Evolutionary conservation across 2,329 filamentous ascomycete species (phyloP).

Genomic region (Fusarium sambucinum): DNA sequence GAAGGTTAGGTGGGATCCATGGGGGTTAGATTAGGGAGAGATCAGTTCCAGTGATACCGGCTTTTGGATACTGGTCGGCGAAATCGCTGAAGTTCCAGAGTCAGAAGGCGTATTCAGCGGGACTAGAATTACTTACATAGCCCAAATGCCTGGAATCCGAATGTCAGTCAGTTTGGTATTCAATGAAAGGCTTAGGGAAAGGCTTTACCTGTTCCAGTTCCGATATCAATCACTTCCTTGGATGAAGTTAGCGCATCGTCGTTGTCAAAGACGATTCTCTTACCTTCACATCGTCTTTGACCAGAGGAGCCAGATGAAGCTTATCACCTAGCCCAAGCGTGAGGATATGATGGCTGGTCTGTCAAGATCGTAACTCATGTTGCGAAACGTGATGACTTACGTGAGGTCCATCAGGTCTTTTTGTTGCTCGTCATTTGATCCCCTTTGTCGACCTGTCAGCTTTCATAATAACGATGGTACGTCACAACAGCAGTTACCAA

Average conservation of each 20-base stretch:
- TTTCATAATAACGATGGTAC: background rate
- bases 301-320: constrained; percentile 34
- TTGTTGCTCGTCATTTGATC: constrained; percentile 42
- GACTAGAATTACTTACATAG: constrained; percentile 48
- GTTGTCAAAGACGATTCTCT: fast-evolving
- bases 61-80: constrained; percentile 58
- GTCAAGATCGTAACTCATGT: background rate
- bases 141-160: constrained; percentile 56
- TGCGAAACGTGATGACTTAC: background rate
- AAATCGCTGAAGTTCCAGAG: constrained; percentile 57
- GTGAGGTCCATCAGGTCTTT: constrained; percentile 43
- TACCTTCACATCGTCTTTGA: constrained; percentile 46
- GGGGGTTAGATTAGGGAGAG: constrained; percentile 56
- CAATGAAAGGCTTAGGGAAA: fast-evolving
- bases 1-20: constrained; percentile 59
- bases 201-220: constrained; percentile 65
- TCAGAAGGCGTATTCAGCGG: background rate
- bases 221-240: constrained; percentile 59
- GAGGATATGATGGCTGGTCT: constrained; percentile 35
- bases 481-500: constrained; percentile 24
- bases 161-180: background rate
- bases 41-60: constrained; percentile 63
- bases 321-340: constrained; percentile 41
- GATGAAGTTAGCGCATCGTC: constrained; percentile 5
- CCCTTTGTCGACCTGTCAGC: constrained; percentile 18